phyloP scores from a whole-genome alignment of 2,329 filamentous ascomycete genomes.

The Trichophyton schoenleinii region DNA sequence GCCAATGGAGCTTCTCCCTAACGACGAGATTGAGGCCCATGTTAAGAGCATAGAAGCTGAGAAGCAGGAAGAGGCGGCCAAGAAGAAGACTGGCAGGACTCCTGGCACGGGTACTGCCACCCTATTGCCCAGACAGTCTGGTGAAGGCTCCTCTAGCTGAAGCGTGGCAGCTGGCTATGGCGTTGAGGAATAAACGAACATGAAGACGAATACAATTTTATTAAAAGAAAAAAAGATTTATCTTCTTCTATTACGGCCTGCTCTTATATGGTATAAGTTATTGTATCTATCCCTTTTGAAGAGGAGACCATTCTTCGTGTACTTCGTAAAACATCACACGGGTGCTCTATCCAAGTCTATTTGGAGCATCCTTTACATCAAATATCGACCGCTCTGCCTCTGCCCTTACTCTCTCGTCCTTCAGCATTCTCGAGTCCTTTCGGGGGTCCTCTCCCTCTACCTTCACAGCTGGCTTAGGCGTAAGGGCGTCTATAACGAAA shows the following conservation, averaged over 20 bases:
- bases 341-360: slow-evolving; percentile 54
- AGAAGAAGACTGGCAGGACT: slow-evolving; percentile 61
- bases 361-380: slow-evolving; percentile 59
- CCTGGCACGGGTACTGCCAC: slow-evolving; percentile 42
- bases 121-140: slow-evolving; percentile 54
- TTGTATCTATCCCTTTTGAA: neutral
- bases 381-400: slow-evolving; percentile 56
- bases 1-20: slow-evolving; percentile 79
- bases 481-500: slow-evolving; percentile 80
- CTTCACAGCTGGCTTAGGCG: slow-evolving; percentile 68
- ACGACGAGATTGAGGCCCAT: slow-evolving; percentile 91
- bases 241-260: neutral
- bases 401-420: slow-evolving; percentile 64
- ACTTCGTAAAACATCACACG: neutral
- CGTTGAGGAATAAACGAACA: neutral
- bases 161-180: slow-evolving; percentile 16
- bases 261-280: slow-evolving; percentile 1
- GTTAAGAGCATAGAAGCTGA: slow-evolving; percentile 99
- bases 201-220: neutral
- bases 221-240: neutral
- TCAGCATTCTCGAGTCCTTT: slow-evolving; percentile 56
- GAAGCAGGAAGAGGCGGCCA: slow-evolving; percentile 92
- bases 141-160: slow-evolving; percentile 18
- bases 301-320: neutral
- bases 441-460: slow-evolving; percentile 86